These are phyloP conservation scores for Mycosphaerella sp. DNA, from an alignment of 2,329 filamentous ascomycete genomes.

Conservation along the genomic window DNA sequence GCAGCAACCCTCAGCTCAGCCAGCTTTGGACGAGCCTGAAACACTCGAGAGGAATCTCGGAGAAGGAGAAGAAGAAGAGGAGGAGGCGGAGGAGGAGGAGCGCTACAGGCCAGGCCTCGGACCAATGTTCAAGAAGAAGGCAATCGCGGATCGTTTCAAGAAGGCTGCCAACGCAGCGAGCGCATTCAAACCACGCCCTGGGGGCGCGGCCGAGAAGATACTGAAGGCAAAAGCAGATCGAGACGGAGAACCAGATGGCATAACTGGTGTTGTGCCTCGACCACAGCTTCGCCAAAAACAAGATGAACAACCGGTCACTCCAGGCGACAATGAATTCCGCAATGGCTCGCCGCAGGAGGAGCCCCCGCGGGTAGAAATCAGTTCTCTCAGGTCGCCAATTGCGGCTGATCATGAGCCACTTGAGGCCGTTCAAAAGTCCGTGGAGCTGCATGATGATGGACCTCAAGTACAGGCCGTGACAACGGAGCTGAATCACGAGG, in stretches of 20 bases:
- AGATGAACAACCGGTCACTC: constrained; percentile 17
- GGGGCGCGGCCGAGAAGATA: constrained; percentile 76
- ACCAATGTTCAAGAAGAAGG: constrained; percentile 82
- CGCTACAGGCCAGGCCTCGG: constrained; percentile 68
- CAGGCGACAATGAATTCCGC: constrained; percentile 2
- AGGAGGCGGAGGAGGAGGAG: constrained; percentile 31
- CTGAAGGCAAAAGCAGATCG: constrained; percentile 48
- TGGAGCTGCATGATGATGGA: constrained; percentile 25
- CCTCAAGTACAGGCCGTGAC: constrained; percentile 12
- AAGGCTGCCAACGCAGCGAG: constrained; percentile 69
- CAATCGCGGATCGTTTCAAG: constrained; percentile 64
- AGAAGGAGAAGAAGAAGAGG: background rate
- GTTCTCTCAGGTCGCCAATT: constrained; percentile 26
- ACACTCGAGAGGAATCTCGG: constrained; percentile 6
- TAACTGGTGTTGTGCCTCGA: constrained; percentile 79
- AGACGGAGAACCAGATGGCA: constrained; percentile 72
- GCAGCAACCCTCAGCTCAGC: constrained; percentile 4
- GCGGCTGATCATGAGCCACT: constrained; percentile 5
- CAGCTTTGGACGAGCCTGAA: constrained; percentile 13
- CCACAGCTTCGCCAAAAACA: constrained; percentile 43
- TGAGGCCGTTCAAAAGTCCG: constrained; percentile 8
- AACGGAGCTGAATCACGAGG: constrained; percentile 7
- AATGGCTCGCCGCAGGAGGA: constrained; percentile 8
- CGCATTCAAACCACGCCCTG: constrained; percentile 78
- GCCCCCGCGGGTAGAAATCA: constrained; percentile 25